A percentile compares a stretch with the other conserved stretches of the same genome.
Evolutionary conservation across 2,329 filamentous ascomycete species (phyloP).

Genomic region (Ophiostoma piceae): DNA sequence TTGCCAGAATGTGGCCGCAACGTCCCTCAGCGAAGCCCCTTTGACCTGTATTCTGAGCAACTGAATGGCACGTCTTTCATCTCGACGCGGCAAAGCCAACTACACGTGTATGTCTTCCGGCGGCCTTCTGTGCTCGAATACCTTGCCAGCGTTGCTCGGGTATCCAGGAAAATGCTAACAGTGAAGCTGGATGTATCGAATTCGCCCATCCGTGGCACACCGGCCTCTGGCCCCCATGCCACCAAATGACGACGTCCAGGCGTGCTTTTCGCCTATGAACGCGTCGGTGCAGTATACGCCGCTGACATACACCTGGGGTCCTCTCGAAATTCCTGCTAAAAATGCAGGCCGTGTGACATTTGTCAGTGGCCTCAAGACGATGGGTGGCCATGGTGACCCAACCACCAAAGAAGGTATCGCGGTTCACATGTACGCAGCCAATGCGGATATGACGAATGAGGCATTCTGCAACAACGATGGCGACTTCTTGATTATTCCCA

Average conservation of each 20-base stretch:
- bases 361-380: constrained; percentile 43
- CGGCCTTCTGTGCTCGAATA: neutral
- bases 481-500: constrained; percentile 61
- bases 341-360: constrained; percentile 37
- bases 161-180: constrained; percentile 23
- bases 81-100: constrained; percentile 31
- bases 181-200: constrained; percentile 22
- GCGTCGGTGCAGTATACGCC: constrained; percentile 34
- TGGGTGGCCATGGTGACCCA: constrained; percentile 47
- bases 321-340: constrained; percentile 34
- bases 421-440: constrained; percentile 45
- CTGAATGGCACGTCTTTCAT: constrained; percentile 41
- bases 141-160: no score
- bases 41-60: constrained; percentile 44
- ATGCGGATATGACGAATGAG: constrained; percentile 42
- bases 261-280: constrained; percentile 45
- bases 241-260: constrained; percentile 33
- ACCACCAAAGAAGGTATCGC: constrained; percentile 46
- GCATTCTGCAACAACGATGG: constrained; percentile 57
- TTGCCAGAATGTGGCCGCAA: constrained; percentile 42
- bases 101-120: constrained; percentile 36
- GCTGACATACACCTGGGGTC: constrained; percentile 45
- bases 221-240: constrained; percentile 14
- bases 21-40: constrained; percentile 40
- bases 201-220: constrained; percentile 17